A percentile compares a stretch with the other conserved stretches of the same genome.
These are phyloP conservation scores for Cryptosporidium parvum DNA, from an alignment of 169 alveolate genomes.

Conservation along the genomic window DNA sequence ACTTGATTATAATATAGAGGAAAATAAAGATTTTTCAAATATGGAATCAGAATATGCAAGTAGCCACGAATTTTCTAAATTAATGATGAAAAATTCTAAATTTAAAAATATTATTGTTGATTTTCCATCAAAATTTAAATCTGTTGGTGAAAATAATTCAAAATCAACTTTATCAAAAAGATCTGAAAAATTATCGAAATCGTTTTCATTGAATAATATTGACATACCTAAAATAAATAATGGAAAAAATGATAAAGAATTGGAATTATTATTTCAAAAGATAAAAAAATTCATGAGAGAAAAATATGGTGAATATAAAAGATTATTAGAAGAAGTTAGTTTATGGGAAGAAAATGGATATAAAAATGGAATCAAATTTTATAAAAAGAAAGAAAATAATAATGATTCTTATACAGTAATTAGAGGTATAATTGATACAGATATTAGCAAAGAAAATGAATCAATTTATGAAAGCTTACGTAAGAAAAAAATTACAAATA, in stretches of 20 bases:
- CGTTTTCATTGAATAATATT: background rate
- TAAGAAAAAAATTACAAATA: conserved; percentile 1
- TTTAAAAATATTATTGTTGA: conserved; percentile 21
- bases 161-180: background rate
- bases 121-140: conserved; percentile 9
- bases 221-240: background rate
- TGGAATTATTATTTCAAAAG: conserved; percentile 20
- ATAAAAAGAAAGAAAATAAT: conserved; percentile 30
- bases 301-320: conserved; percentile 37
- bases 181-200: background rate
- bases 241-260: conserved; percentile 16
- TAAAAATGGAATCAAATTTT: conserved; percentile 52
- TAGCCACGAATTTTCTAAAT: background rate
- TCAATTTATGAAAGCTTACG: conserved; percentile 15
- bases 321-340: conserved; percentile 33
- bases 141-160: background rate
- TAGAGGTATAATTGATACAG: conserved; percentile 66
- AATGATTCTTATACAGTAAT: conserved; percentile 16
- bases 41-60: background rate
- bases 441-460: conserved; percentile 54
- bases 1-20: conserved; percentile 20
- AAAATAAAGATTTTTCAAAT: conserved; percentile 38
- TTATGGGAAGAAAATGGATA: conserved; percentile 63
- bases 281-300: conserved; percentile 32
- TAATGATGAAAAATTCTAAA: conserved; percentile 18